phyloP scores from a whole-genome alignment of 2,329 filamentous ascomycete genomes.

The Helotiales sp. region DNA sequence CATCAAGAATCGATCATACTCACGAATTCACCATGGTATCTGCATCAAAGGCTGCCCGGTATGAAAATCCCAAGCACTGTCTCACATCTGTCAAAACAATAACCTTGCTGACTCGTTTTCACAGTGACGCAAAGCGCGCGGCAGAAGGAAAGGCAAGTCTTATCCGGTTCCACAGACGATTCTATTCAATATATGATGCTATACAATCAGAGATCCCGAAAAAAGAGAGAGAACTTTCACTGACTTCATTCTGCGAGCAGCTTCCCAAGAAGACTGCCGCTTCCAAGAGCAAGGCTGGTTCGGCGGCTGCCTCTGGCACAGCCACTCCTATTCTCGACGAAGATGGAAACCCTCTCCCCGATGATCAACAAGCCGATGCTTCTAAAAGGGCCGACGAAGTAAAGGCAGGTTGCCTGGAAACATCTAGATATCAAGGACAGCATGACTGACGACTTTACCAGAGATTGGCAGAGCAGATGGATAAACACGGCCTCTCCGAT shows the following conservation, averaged over 20 bases:
- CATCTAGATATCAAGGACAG: no score
- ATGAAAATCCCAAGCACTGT: no score
- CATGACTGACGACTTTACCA: slow-evolving; percentile 72
- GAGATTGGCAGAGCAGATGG: slow-evolving; percentile 88
- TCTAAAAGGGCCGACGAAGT: slow-evolving; percentile 75
- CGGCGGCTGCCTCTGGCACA: slow-evolving; percentile 63
- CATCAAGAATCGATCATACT: background rate
- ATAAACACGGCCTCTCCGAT: slow-evolving; percentile 94
- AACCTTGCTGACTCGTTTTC: no score
- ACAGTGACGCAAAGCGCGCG: slow-evolving; percentile 69
- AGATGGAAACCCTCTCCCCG: slow-evolving; percentile 53
- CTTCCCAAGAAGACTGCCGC: slow-evolving; percentile 78
- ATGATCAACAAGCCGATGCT: slow-evolving; percentile 66
- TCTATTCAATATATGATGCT: no score
- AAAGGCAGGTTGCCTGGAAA: no score
- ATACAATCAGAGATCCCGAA: no score
- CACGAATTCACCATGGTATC: slow-evolving; percentile 55
- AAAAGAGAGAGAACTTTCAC: no score
- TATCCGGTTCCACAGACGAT: no score
- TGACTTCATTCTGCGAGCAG: no score
- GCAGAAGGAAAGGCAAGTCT: slow-evolving; percentile 71
- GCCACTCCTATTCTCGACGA: slow-evolving; percentile 61
- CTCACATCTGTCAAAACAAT: no score
- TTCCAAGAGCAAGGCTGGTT: slow-evolving; percentile 64
- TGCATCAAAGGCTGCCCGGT: slow-evolving; percentile 70